Conservation (phyloP, 2,329 filamentous ascomycete species). For the Fusarium xylarioides region DNA sequence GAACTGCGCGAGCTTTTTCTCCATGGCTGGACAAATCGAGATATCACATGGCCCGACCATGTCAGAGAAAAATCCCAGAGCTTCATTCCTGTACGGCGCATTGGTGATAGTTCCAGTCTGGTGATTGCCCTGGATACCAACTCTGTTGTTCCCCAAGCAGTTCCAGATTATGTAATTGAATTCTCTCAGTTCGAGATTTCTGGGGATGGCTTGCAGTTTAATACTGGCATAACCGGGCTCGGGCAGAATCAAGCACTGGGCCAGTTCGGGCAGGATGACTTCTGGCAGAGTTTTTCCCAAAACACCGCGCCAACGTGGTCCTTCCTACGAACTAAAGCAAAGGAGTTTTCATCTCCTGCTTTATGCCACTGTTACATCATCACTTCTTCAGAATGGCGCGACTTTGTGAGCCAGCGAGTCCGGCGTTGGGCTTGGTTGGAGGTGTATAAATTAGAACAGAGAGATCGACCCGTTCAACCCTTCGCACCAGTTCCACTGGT, state of each 20-base stretch:
- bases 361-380: background rate
- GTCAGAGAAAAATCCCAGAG: background rate
- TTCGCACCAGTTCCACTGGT: background rate
- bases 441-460: background rate
- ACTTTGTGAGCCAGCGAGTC: background rate
- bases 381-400: background rate
- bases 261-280: background rate
- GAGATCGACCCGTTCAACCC: background rate
- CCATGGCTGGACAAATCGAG: background rate
- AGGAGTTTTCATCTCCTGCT: background rate
- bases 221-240: background rate
- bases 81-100: background rate
- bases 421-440: background rate
- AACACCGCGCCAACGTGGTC: background rate
- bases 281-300: background rate
- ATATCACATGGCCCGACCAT: background rate
- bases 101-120: background rate
- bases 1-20: background rate
- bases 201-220: background rate
- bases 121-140: background rate
- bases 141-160: background rate
- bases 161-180: background rate
- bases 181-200: background rate
- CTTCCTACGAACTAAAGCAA: background rate
- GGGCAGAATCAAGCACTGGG: too few species aligned